Evolutionary conservation across 805 yeast species (phyloP), one percentile per base, ranked within the genome.

Genomic region (Myxozyma monticola): DNA sequence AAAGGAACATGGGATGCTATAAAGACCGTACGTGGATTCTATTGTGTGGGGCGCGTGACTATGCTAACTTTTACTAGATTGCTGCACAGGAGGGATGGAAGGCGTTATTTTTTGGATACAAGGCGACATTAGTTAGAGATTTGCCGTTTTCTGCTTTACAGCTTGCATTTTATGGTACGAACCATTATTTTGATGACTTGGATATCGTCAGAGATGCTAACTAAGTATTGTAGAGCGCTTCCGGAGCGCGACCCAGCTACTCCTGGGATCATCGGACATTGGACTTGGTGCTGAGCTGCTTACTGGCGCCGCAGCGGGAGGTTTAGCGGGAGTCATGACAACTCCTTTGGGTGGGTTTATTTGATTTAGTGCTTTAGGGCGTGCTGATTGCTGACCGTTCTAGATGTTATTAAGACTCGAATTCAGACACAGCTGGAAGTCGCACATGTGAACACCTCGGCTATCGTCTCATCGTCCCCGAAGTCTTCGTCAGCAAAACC

Each of bases 291-390:
- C 77, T 35, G 99, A 93, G 68, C 71, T 93, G 24, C 54, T 77
- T 12, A 89, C 96, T 0, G 99, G 99, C 48, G 98, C 96, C 0
- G 82, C 88, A 0, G 98, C 99, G 1, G 97, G 97, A 59, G 96
- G 96, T 0, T 69, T 89, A 24, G 95, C 96, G 0, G 97, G 97
- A 1, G 76, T 80, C 0, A 63, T 90, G 18, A 90, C 97, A 0
- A 90, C 97, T 0, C 97, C 97, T 0, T 69, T 88, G 57, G 97
- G 57, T 53, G 33, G 17, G 47, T n/a, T 22, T 18, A 18, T 8
- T 9, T 29, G 3, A 1, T 10, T 9, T 31, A 8, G 9, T 28
- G 2, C 36, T 6, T 29, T 20, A 5, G n/a, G 3, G 8, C 17
- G n/a, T 31, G 12, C n/a, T 14, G 20, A 7, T 10, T 22, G 25